A percentile compares a stretch with the other conserved stretches of the same genome.
Evolutionary conservation across 495 filamentous ascomycete species (phyloP).

Genomic region (Penicillium paxilli): DNA sequence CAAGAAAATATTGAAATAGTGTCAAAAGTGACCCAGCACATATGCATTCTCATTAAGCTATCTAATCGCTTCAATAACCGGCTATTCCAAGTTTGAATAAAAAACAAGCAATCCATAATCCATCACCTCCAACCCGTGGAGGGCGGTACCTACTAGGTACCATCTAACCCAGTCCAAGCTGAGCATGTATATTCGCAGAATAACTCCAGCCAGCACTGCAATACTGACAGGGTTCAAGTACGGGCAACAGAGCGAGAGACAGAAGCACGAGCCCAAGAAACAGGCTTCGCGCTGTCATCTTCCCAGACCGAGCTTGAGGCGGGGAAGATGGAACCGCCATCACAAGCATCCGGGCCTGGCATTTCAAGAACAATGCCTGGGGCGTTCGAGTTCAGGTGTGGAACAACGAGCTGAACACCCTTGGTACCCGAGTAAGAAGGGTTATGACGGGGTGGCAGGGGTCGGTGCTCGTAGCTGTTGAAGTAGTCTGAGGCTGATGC

Average conservation of each 20-base stretch:
- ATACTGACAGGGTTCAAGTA: too few species aligned
- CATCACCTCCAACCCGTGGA: neutral
- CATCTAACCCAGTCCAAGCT: too few species aligned
- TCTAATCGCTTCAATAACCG: too few species aligned
- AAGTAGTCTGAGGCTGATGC: slow-evolving; percentile 45
- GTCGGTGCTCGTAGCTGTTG: slow-evolving; percentile 35
- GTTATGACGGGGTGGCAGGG: slow-evolving; percentile 44
- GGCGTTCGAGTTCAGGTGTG: slow-evolving; percentile 28
- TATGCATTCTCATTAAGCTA: neutral
- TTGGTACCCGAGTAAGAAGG: slow-evolving; percentile 40
- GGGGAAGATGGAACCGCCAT: slow-evolving; percentile 34
- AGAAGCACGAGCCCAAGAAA: neutral
- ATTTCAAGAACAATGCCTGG: slow-evolving; percentile 15
- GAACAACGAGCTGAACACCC: slow-evolving; percentile 45
- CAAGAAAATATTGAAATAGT: too few species aligned
- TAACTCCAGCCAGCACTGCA: too few species aligned
- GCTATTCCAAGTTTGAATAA: too few species aligned
- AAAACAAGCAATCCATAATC: neutral
- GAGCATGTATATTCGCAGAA: too few species aligned
- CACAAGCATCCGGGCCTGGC: slow-evolving; percentile 13
- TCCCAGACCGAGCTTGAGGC: slow-evolving; percentile 36
- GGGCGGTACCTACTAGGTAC: too few species aligned
- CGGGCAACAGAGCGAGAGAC: neutral
- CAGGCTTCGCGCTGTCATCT: neutral
- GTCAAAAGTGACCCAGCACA: neutral